phyloP scores from a whole-genome alignment of 2,329 filamentous ascomycete species.

The Dryadomyces sulphureus region DNA sequence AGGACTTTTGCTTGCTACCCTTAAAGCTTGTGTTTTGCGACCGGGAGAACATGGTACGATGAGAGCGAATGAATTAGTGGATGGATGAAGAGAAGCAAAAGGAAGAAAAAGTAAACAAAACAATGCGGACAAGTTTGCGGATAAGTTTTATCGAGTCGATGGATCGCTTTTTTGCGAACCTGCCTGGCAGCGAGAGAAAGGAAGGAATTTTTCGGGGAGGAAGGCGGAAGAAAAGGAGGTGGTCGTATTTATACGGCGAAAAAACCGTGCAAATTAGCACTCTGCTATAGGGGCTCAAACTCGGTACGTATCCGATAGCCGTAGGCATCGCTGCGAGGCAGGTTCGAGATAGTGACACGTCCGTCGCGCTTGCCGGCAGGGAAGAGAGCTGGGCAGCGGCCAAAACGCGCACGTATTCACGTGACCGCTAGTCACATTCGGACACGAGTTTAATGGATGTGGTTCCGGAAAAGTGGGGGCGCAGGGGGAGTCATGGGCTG shows the following conservation, averaged over 20 bases:
- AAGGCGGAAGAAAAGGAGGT: background rate
- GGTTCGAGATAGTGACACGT: slow-evolving; percentile 1
- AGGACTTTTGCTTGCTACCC: slow-evolving; percentile 32
- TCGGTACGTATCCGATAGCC: too few relatives aligned
- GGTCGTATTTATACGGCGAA: background rate
- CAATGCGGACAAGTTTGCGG: background rate
- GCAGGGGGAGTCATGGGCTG: too few relatives aligned
- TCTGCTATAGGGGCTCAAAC: too few relatives aligned
- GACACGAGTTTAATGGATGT: background rate
- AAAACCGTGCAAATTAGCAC: too few relatives aligned
- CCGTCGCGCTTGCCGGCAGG: background rate
- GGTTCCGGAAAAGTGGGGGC: slow-evolving; percentile 1
- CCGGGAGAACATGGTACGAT: slow-evolving; percentile 30
- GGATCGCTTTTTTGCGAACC: background rate
- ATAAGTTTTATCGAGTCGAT: background rate
- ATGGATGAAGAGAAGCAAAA: background rate
- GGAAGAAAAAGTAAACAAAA: background rate
- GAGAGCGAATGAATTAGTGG: background rate
- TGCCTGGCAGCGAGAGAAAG: background rate
- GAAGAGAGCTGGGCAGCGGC: too few relatives aligned
- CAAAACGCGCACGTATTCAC: background rate
- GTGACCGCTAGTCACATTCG: background rate
- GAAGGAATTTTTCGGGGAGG: background rate
- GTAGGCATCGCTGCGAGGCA: too few relatives aligned
- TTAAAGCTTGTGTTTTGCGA: slow-evolving; percentile 36